Evolutionary conservation across 2,329 filamentous ascomycete genomes (phyloP).

Genomic region (Aspergillus sergii): DNA sequence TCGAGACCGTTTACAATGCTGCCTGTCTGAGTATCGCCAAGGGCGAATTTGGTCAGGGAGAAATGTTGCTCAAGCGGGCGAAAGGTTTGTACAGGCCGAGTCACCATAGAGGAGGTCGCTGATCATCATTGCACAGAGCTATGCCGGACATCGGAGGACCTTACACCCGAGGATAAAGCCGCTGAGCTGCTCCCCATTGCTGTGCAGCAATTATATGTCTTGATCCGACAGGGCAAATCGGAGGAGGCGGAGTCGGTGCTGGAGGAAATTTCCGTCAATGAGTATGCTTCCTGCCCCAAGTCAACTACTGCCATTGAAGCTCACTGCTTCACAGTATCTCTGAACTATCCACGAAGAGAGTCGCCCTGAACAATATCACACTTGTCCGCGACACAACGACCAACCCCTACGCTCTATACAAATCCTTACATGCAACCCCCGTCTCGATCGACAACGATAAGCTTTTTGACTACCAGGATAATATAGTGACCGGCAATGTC

Average conservation of each 20-base stretch:
- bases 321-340: constrained; percentile 48
- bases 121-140: constrained; percentile 45
- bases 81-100: constrained; percentile 45
- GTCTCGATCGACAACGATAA: constrained; percentile 53
- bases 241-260: constrained; percentile 59
- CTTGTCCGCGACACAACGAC: constrained; percentile 48
- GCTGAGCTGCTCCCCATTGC: constrained; percentile 63
- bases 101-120: not conserved
- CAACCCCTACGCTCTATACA: constrained; percentile 63
- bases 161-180: constrained; percentile 61
- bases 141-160: constrained; percentile 61
- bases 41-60: constrained; percentile 60
- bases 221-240: constrained; percentile 56
- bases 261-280: constrained; percentile 52
- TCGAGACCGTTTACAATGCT: constrained; percentile 67
- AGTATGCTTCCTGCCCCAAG: constrained; percentile 40
- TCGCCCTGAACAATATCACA: constrained; percentile 63
- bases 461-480: constrained; percentile 62
- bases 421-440: constrained; percentile 56
- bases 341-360: constrained; percentile 60
- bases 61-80: constrained; percentile 61
- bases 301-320: not conserved
- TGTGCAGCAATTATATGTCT: constrained; percentile 64
- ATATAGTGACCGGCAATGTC: constrained; percentile 56
- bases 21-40: constrained; percentile 65